A percentile compares a stretch with the other conserved stretches of the same genome.
Conservation (phyloP, 768 basidiomycete species). For the Kwoniella heveanensis region DNA sequence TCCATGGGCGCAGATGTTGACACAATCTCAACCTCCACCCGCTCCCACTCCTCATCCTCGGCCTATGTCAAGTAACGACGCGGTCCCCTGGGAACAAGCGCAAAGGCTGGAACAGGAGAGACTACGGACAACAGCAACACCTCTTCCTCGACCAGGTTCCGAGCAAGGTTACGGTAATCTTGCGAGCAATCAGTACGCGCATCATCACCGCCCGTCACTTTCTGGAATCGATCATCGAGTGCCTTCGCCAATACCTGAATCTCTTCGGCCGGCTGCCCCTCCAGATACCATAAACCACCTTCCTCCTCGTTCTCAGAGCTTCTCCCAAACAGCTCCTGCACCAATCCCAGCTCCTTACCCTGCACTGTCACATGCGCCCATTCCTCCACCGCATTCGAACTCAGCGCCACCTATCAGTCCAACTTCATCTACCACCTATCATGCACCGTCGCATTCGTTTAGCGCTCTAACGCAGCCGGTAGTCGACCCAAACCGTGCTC, state of each 20-base stretch:
- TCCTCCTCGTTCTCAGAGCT: constrained; percentile 38
- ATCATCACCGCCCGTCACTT: not conserved
- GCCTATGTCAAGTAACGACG: constrained; percentile 34
- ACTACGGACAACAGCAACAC: constrained; percentile 21
- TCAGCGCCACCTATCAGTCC: constrained; percentile 39
- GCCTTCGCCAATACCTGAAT: constrained; percentile 30
- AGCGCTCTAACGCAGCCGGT: constrained; percentile 17
- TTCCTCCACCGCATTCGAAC: constrained; percentile 30
- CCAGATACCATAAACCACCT: constrained; percentile 20
- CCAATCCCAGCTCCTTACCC: constrained; percentile 10
- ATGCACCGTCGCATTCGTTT: constrained; percentile 39
- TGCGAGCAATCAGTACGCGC: not conserved
- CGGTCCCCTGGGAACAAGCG: constrained; percentile 21
- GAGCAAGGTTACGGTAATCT: constrained; percentile 21
- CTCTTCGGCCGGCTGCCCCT: constrained; percentile 20
- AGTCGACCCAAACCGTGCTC: constrained; percentile 19
- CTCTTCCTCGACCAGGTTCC: constrained; percentile 33
- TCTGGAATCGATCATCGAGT: constrained; percentile 11
- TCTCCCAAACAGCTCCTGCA: constrained; percentile 25
- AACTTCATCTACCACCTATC: constrained; percentile 22
- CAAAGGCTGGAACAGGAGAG: constrained; percentile 22
- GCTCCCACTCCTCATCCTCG: constrained; percentile 32
- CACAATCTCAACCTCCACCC: constrained; percentile 32
- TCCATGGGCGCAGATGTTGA: constrained; percentile 37
- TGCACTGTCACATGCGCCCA: constrained; percentile 27